phyloP scores from a whole-genome alignment of 1,284 basidiomycete species.

The Wolfiporia cocos region DNA sequence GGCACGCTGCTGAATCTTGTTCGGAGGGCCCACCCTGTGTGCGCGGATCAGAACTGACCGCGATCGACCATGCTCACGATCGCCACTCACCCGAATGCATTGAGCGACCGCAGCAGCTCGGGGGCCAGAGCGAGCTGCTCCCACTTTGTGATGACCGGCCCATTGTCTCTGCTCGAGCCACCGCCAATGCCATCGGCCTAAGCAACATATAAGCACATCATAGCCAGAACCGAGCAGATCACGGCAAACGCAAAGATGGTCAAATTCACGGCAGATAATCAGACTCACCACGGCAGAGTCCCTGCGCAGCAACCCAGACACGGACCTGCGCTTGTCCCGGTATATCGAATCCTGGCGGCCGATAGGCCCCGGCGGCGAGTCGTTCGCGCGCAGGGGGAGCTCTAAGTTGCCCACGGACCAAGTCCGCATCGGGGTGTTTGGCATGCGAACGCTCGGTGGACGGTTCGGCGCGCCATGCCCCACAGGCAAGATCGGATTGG shows the following conservation, averaged over 20 bases:
- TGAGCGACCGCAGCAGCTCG: constrained; percentile 84
- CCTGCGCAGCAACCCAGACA: constrained; percentile 59
- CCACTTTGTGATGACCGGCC: constrained; percentile 93
- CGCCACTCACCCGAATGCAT: constrained; percentile 82
- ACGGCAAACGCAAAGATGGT: too few species aligned
- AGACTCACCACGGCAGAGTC: constrained; percentile 68
- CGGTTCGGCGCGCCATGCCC: constrained; percentile 55
- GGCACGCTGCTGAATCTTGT: constrained; percentile 97
- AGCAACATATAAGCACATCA: constrained; percentile 31
- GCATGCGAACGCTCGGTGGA: constrained; percentile 53
- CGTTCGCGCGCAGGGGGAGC: constrained; percentile 49
- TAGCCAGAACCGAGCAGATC: not conserved
- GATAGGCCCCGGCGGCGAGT: constrained; percentile 19
- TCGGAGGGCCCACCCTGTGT: constrained; percentile 87
- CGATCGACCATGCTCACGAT: constrained; percentile 3
- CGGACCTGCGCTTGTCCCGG: constrained; percentile 71
- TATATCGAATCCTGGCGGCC: constrained; percentile 28
- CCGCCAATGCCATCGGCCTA: constrained; percentile 49
- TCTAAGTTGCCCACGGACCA: constrained; percentile 79
- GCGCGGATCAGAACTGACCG: constrained; percentile 11
- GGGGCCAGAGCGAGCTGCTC: constrained; percentile 86
- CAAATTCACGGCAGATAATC: constrained; percentile 3
- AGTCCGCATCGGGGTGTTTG: constrained; percentile 68
- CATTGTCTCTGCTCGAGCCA: constrained; percentile 51
- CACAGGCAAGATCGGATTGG: constrained; percentile 35